Percentiles rank a stretch among this genome's conserved stretches.
phyloP scores from a whole-genome alignment of 805 yeast species.

The Komagataella phaffii region DNA sequence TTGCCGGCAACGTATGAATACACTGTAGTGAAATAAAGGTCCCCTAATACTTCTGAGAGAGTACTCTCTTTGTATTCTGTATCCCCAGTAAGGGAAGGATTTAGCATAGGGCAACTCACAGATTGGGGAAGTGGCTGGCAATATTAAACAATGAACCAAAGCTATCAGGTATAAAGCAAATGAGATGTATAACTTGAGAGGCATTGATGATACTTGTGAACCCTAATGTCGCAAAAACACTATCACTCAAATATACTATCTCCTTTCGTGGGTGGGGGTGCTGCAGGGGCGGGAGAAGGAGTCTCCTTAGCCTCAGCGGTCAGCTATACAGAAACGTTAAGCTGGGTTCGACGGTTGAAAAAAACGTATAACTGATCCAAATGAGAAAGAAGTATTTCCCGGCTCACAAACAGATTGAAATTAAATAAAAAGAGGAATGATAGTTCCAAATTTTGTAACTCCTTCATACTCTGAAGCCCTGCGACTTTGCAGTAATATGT shows the following conservation, averaged over 20 bases:
- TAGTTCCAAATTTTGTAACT: slow-evolving; percentile 24
- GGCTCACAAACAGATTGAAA: slow-evolving; percentile 25
- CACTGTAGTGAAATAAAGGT: slow-evolving; percentile 27
- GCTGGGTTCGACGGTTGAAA: slow-evolving; percentile 7
- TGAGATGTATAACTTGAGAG: background rate
- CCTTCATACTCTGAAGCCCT: slow-evolving; percentile 25
- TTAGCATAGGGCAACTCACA: slow-evolving; percentile 21
- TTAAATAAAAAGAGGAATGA: slow-evolving; percentile 26
- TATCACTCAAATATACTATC: background rate
- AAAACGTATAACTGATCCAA: slow-evolving; percentile 16
- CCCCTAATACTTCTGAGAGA: slow-evolving; percentile 23
- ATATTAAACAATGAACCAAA: background rate
- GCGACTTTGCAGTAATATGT: slow-evolving; percentile 27
- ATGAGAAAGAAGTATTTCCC: slow-evolving; percentile 18
- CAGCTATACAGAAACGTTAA: background rate
- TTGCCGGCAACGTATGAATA: slow-evolving; percentile 34
- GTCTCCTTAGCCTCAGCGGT: background rate
- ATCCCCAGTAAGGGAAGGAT: slow-evolving; percentile 36
- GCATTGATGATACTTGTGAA: background rate
- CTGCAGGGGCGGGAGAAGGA: background rate
- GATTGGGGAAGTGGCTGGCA: slow-evolving; percentile 6
- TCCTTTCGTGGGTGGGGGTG: background rate
- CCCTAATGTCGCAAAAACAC: background rate
- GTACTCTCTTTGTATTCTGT: slow-evolving; percentile 36
- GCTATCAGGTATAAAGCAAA: background rate